Conservation (phyloP, 2,329 filamentous ascomycete genomes). For the Colletotrichum somersetense region DNA sequence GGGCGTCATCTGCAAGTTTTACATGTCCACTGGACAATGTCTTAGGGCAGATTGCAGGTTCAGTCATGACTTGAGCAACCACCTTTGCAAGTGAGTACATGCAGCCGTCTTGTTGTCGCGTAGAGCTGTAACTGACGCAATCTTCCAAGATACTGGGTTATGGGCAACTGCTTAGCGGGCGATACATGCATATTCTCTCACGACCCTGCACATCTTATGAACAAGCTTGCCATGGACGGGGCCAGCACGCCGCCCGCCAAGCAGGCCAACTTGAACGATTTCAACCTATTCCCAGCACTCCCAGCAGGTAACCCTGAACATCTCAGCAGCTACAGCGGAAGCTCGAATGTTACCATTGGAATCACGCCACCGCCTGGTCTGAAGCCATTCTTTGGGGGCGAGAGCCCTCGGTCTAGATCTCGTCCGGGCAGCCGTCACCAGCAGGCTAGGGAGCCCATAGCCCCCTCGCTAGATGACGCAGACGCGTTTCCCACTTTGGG, state of each 20-base stretch:
- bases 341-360: conserved; percentile 65
- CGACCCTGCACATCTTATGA: conserved; percentile 88
- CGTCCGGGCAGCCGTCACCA: conserved; percentile 87
- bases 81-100: conserved; percentile 92
- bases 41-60: conserved; percentile 96
- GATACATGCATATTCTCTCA: conserved; percentile 97
- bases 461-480: conserved; percentile 88
- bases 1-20: conserved; percentile 96
- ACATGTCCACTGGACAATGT: conserved; percentile 94
- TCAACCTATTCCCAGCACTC: conserved; percentile 86
- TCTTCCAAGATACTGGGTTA: conserved; percentile 84
- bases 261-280: conserved; percentile 80
- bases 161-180: conserved; percentile 93
- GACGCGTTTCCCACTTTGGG: conserved; percentile 95
- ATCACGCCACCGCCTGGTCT: conserved; percentile 78
- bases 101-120: background rate
- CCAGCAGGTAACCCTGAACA: conserved; percentile 71
- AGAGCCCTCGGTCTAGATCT: conserved; percentile 79
- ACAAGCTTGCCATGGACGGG: conserved; percentile 81
- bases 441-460: conserved; percentile 70
- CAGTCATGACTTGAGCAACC: conserved; percentile 94
- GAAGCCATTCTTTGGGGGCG: conserved; percentile 70
- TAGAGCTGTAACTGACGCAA: conserved; percentile 13
- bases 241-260: conserved; percentile 73
- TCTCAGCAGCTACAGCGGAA: conserved; percentile 65